Conservation (phyloP, 148 eudicot genomes). For the Chenopodium quinoa region DNA sequence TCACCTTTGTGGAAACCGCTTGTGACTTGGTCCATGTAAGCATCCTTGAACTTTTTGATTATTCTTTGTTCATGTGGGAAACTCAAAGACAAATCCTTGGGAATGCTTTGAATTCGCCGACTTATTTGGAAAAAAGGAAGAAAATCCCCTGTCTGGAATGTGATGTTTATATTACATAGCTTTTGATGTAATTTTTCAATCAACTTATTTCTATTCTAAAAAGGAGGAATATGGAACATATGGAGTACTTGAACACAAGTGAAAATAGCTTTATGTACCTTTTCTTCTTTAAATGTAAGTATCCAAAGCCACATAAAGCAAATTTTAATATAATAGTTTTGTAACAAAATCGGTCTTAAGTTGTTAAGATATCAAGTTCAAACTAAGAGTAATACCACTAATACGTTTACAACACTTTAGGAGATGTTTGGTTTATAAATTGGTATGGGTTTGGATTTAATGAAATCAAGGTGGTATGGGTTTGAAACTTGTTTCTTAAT, state of each 20-base stretch:
- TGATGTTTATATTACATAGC: not conserved
- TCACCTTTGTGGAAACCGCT: conserved; percentile 73
- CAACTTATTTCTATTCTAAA: too few species aligned
- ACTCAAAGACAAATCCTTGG: not conserved
- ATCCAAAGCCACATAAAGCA: not conserved
- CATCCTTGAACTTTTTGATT: conserved; percentile 9
- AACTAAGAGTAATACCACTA: not conserved
- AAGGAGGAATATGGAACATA: too few species aligned
- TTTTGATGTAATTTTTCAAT: not conserved
- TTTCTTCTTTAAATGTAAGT: not conserved
- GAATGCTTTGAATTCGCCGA: not conserved
- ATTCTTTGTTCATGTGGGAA: not conserved
- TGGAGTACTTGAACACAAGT: too few species aligned
- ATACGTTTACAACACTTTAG: too few species aligned
- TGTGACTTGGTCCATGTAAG: conserved; percentile 70
- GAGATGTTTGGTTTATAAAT: too few species aligned
- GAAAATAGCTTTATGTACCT: not conserved
- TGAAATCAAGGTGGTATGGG: too few species aligned
- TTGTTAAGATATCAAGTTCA: not conserved
- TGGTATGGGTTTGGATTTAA: too few species aligned
- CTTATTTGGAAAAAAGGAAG: too few species aligned
- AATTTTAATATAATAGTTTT: not conserved
- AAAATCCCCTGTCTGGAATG: not conserved
- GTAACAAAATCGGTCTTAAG: not conserved
- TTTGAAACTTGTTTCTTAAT: too few species aligned